These are phyloP conservation scores for Pseudogymnoascus sp. DNA, from an alignment of 2,329 filamentous ascomycete genomes.

Conservation along the genomic window DNA sequence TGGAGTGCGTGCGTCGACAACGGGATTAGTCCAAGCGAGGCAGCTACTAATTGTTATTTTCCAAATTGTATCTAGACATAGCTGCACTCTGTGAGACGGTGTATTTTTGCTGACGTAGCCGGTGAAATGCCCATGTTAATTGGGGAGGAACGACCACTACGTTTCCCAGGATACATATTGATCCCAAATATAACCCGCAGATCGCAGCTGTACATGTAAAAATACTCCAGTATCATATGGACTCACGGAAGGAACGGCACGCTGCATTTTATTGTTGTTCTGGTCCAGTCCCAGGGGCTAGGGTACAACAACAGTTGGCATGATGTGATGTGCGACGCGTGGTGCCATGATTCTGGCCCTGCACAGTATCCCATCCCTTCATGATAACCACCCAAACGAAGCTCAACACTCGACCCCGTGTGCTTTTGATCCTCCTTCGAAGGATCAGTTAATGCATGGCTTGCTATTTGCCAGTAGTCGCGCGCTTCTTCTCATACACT, in stretches of 20 bases:
- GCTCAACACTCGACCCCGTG: neutral
- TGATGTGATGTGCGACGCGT: neutral
- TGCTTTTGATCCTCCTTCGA: neutral
- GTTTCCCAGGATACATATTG: neutral
- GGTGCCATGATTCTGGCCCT: neutral
- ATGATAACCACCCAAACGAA: neutral
- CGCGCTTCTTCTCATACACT: neutral
- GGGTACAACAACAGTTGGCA: neutral
- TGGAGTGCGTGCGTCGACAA: neutral
- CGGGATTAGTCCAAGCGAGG: neutral
- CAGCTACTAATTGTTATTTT: neutral
- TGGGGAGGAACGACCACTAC: neutral
- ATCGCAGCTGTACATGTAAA: neutral
- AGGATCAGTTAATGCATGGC: neutral
- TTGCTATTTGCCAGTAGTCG: neutral
- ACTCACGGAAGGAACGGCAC: neutral
- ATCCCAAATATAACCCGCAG: constrained; percentile 3
- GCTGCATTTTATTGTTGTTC: neutral
- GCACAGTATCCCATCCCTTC: neutral
- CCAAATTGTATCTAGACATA: neutral
- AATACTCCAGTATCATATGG: neutral
- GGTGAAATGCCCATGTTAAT: neutral
- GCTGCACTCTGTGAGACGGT: neutral
- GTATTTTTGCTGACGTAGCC: neutral
- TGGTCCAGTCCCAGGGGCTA: neutral